Base-by-base conservation (phyloP, 2,329 filamentous ascomycete genomes). In the Grosmannia penicillata region DNA sequence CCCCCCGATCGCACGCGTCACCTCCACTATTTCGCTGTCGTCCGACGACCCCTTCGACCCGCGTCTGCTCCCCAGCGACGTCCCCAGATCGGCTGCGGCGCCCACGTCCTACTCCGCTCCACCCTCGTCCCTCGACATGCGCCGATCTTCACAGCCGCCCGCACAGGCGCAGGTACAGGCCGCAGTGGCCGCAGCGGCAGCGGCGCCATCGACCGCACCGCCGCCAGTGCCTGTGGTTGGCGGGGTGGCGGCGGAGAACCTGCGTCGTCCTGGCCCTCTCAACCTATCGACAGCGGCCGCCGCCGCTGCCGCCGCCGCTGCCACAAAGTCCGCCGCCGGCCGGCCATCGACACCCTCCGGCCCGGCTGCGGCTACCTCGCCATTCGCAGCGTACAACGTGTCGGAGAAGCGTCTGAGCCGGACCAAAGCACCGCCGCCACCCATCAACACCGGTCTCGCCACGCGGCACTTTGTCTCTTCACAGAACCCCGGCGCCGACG, bases 1-100 rank as follows among this genome's bases (percentile, higher is more conserved):
- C 19, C 68, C 69, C 26, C 65, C 68, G 15, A 70, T 72, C 42
- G 44, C 62, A 19, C 60, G 65, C 28, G 60, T 72, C 7, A 18
- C 40, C 27, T 43, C 44, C 3, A 25, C 29, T 6, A n/a, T 36
- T 4, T 33, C 36, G 13, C 8, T 25, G 21, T 32, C 39, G 5
- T 19, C 37, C 7, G 39, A 39, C n/a, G 6, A n/a, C 17, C 21
- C 26, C 34, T 22, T 36, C 24, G 28, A 37, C 26, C 21, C 29
- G 34, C 61, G 63, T 10, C 14, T 15, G 11, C 6, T 22, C 28
- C 65, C 66, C 28, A 52, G 55, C 42, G 58, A 6, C 34, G 15
- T 61, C 28, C 50, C n/a, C n/a, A n/a, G n/a, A n/a, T n/a, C n/a
- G n/a, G 57, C 21, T 48, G 51, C 6, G 18, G 40, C 45, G 27